phyloP scores from a whole-genome alignment of 768 basidiomycete genomes.

The Mycena chlorophos region DNA sequence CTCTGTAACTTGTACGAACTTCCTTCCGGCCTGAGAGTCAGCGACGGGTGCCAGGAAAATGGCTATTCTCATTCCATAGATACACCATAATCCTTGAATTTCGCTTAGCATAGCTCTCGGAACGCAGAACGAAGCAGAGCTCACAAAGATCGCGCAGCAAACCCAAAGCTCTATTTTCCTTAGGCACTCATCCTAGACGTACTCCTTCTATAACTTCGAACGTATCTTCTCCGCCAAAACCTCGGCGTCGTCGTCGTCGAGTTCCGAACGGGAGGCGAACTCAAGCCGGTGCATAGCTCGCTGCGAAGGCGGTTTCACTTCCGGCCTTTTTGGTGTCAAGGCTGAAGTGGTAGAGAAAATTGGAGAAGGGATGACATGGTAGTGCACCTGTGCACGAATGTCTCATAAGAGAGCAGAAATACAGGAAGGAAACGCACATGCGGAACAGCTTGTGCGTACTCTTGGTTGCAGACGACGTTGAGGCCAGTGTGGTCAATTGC shows the following conservation, averaged over 20 bases:
- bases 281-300: slow-evolving; percentile 63
- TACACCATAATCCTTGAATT: too few species aligned
- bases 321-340: slow-evolving; percentile 10
- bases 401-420: slow-evolving; percentile 1
- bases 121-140: too few species aligned
- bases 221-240: slow-evolving; percentile 47
- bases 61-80: too few species aligned
- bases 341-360: slow-evolving; percentile 32
- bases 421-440: slow-evolving; percentile 51
- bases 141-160: too few species aligned
- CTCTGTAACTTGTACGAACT: too few species aligned
- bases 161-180: background rate
- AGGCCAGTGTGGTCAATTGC: slow-evolving; percentile 65
- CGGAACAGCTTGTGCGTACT: slow-evolving; percentile 79
- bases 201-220: slow-evolving; percentile 15
- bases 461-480: slow-evolving; percentile 79
- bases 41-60: too few species aligned
- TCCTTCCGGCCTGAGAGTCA: too few species aligned
- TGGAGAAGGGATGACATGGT: slow-evolving; percentile 76
- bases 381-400: slow-evolving; percentile 58
- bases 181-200: background rate
- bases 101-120: too few species aligned
- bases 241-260: slow-evolving; percentile 61
- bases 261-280: slow-evolving; percentile 53
- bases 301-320: slow-evolving; percentile 35